These are phyloP conservation scores for Cupressus sempervirens DNA, from an alignment of 75 land plant genomes.

Conservation along the genomic window DNA sequence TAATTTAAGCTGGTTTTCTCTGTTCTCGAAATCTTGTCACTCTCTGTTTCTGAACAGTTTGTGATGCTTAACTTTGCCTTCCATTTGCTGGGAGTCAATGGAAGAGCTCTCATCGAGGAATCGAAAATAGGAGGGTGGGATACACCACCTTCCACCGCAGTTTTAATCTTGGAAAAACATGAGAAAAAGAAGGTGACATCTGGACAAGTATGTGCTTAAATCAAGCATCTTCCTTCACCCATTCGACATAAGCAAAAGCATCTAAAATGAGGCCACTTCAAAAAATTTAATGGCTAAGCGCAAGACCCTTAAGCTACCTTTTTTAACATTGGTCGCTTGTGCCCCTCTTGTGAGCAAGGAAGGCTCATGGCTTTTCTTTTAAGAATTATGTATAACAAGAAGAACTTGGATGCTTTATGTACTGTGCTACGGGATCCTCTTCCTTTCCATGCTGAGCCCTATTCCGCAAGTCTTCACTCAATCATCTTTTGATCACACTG, in stretches of 20 bases:
- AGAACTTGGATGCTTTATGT: no score
- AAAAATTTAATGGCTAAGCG: no score
- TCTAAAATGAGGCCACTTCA: conserved; percentile 73
- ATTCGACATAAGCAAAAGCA: conserved; percentile 75
- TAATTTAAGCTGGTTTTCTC: conserved; percentile 1
- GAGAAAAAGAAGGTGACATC: conserved; percentile 72
- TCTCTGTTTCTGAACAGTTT: not conserved
- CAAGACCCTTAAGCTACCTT: no score
- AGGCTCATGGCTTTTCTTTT: no score
- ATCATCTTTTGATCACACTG: no score
- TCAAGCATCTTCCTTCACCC: conserved; percentile 60
- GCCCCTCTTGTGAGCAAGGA: no score
- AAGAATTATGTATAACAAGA: no score
- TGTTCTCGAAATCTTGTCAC: not conserved
- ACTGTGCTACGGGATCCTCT: no score
- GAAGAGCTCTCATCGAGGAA: conserved; percentile 64
- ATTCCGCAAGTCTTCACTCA: no score
- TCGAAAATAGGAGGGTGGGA: conserved; percentile 70
- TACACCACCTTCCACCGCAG: conserved; percentile 75
- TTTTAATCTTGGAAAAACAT: conserved; percentile 80
- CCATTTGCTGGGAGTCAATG: conserved; percentile 73
- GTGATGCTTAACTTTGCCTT: conserved; percentile 34
- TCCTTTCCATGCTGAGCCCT: no score
- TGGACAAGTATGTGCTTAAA: conserved; percentile 68
- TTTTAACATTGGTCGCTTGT: no score